phyloP scores from a whole-genome alignment of 805 yeast genomes.

The Scheffersomyces spartinae region DNA sequence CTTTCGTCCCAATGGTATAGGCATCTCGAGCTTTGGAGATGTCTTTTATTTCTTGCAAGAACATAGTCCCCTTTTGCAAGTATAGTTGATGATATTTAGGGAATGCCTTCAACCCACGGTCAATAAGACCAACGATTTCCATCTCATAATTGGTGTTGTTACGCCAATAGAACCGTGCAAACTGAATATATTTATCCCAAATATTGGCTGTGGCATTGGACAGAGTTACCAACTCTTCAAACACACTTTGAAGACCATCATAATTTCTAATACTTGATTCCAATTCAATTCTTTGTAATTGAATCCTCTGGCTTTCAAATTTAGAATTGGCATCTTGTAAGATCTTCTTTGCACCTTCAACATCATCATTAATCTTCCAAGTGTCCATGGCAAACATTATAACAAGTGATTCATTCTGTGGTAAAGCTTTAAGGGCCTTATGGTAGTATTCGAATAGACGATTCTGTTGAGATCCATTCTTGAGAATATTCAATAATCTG shows the following conservation, averaged over 20 bases:
- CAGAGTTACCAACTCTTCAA: too few species aligned
- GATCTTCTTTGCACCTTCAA: conserved; percentile 40
- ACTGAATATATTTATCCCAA: too few species aligned
- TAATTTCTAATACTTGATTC: too few species aligned
- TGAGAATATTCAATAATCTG: conserved; percentile 23
- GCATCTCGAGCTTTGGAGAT: conserved; percentile 33
- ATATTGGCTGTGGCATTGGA: too few species aligned
- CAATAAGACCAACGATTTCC: conserved; percentile 28
- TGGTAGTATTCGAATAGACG: conserved; percentile 34
- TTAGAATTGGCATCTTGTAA: conserved; percentile 34
- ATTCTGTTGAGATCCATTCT: too few species aligned
- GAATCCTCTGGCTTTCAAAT: conserved; percentile 29
- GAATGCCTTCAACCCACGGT: conserved; percentile 36
- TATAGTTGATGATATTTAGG: conserved; percentile 43
- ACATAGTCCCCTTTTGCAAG: conserved; percentile 50
- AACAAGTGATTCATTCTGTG: conserved; percentile 38
- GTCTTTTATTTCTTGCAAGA: conserved; percentile 20
- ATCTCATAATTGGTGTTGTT: background rate
- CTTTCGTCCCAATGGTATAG: conserved; percentile 36
- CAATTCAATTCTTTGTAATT: conserved; percentile 12
- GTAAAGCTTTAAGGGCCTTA: conserved; percentile 38
- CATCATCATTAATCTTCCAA: conserved; percentile 39
- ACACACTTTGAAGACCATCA: too few species aligned
- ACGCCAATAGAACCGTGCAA: background rate
- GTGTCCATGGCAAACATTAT: conserved; percentile 66